Evolutionary conservation across 139 green algal genomes (phyloP), one percentile per base, ranked within the genome.

Genomic region (Coelastrella sp.): DNA sequence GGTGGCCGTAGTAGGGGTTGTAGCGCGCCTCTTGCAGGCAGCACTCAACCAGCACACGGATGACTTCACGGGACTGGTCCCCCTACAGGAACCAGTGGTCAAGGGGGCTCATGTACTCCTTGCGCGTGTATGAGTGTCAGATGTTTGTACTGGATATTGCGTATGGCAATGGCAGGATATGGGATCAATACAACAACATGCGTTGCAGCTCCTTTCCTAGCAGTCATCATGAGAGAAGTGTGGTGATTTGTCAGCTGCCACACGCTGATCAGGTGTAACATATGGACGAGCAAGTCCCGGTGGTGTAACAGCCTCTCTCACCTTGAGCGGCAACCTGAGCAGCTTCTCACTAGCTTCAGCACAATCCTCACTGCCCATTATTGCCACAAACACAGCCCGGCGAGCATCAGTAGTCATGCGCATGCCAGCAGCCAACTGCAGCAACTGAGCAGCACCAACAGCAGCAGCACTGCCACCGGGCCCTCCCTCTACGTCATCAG

Each of bases 1-100:
- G 88, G 49, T 93, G 89, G 11, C 90, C 90, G 86, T 98, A 98
- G 95, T 98, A 98, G 0, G 95, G 93, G 91, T 98, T 98, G 90
- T 92, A 98, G 19, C 81, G 81, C 27, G 94, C 91, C 91, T 97
- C 93, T 17, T 93, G 90, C 82, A 98, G 91, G 91, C 94, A 96
- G 93, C 96, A 98, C 58, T 98, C 95, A 60, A 97, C 84, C 61
- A 96, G 90, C 65, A 98, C 96, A 4, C 96, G 93, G 65, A 97
- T 93, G 15, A 97, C 78, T 91, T 98, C 96, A 4, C 96, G 94
- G 85, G 96, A 92, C 72, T 96, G 93, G 83, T 97, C 94, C 9
- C 96, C 97, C 94, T 95, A 92, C 76, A 85, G 35, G 19, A 49
- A 49, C 35, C 1, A 3, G 35, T 49, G 35, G 35, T 49, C 35